phyloP scores from a whole-genome alignment of 2,329 filamentous ascomycete genomes.

The Penicillium digitatum region DNA sequence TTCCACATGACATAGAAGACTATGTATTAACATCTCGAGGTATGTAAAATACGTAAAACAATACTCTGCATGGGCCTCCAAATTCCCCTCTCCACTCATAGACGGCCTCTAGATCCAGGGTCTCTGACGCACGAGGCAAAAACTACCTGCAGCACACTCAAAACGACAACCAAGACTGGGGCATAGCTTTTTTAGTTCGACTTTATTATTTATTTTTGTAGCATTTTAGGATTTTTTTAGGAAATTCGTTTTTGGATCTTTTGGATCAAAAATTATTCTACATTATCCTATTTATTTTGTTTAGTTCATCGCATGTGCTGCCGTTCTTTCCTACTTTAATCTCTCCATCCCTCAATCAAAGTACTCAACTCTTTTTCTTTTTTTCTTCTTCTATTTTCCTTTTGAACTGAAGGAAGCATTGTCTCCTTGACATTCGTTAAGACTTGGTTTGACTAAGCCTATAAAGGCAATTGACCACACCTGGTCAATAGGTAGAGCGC shows the following conservation, averaged over 20 bases:
- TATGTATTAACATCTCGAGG: not conserved
- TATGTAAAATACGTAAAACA: slow-evolving; percentile 10
- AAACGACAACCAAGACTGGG: slow-evolving; percentile 36
- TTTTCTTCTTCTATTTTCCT: slow-evolving; percentile 15
- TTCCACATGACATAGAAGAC: not conserved
- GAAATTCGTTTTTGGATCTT: slow-evolving; percentile 9
- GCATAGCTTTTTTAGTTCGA: slow-evolving; percentile 16
- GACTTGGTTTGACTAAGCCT: slow-evolving; percentile 1
- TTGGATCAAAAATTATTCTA: slow-evolving; percentile 13
- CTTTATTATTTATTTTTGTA: slow-evolving; percentile 1
- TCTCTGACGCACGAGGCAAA: slow-evolving; percentile 43
- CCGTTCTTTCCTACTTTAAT: slow-evolving; percentile 22
- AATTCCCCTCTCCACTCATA: slow-evolving; percentile 31
- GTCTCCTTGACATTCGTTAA: slow-evolving; percentile 27
- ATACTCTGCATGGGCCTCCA: slow-evolving; percentile 36
- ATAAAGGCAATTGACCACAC: slow-evolving; percentile 6
- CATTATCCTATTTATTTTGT: slow-evolving; percentile 16
- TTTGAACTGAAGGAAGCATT: slow-evolving; percentile 16
- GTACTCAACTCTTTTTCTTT: slow-evolving; percentile 10
- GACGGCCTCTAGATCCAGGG: slow-evolving; percentile 39
- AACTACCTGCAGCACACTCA: slow-evolving; percentile 42
- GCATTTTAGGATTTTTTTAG: slow-evolving; percentile 5
- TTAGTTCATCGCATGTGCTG: slow-evolving; percentile 26
- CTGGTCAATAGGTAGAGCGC: not conserved
- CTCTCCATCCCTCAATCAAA: slow-evolving; percentile 13